A percentile compares a stretch with the other conserved stretches of the same genome.
Evolutionary conservation across 306 rosid species (phyloP).

Genomic region (Cucumis cinereus): DNA sequence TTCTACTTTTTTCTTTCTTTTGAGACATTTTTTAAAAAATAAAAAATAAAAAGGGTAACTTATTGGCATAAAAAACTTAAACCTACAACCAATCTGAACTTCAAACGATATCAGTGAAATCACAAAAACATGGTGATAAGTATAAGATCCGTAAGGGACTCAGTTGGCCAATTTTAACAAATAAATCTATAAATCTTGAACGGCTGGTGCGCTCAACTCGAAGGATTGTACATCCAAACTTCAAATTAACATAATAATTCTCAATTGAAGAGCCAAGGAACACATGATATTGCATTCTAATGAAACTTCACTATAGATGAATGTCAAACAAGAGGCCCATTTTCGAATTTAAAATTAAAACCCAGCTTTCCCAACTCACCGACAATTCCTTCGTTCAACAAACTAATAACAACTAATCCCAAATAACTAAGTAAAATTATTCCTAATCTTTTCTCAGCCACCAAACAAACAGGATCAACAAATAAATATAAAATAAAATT

Average conservation of each 20-base stretch:
- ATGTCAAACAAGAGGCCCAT: neutral
- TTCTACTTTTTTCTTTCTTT: neutral
- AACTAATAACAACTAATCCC: neutral
- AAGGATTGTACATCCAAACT: neutral
- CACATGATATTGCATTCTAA: neutral
- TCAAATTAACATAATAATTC: neutral
- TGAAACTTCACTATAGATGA: neutral
- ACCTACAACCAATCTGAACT: neutral
- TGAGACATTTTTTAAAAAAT: neutral
- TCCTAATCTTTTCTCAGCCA: neutral
- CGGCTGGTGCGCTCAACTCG: neutral
- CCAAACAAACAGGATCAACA: conserved; percentile 2
- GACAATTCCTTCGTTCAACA: neutral
- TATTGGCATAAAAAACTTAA: neutral
- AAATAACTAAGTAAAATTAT: neutral
- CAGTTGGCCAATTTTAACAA: neutral
- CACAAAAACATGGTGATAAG: neutral
- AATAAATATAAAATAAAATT: neutral
- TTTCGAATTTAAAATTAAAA: neutral
- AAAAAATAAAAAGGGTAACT: neutral
- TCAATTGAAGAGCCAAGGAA: neutral
- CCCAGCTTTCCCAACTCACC: neutral
- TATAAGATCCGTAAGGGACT: neutral
- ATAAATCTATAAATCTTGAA: neutral
- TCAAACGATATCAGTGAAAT: neutral